Conservation (phyloP, 2,329 filamentous ascomycete genomes). For the Pestalotiopsis sp. region DNA sequence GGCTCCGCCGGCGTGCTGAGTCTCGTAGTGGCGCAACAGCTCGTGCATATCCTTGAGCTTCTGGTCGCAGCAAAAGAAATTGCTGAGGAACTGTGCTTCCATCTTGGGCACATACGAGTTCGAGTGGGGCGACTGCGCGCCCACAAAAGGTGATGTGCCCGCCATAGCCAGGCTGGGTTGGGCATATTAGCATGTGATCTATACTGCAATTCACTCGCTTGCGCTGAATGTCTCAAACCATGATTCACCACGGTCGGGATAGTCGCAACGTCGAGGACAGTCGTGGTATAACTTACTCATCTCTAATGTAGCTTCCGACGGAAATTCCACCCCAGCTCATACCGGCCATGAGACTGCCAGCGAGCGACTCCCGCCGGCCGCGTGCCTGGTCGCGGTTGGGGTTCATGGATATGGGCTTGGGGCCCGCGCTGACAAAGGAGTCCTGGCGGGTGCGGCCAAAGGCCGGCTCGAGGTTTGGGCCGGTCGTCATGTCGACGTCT, state of each 20-base stretch:
- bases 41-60: conserved; percentile 92
- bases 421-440: conserved; percentile 67
- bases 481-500: conserved; percentile 60
- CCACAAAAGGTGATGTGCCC: conserved; percentile 87
- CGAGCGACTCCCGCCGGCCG: conserved; percentile 63
- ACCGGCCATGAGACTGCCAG: conserved; percentile 71
- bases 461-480: conserved; percentile 59
- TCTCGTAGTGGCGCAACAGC: conserved; percentile 94
- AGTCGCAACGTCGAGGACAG: conserved; percentile 10
- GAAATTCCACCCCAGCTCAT: conserved; percentile 98
- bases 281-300: conserved; percentile 75
- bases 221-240: conserved; percentile 22
- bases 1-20: conserved; percentile 75
- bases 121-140: conserved; percentile 86
- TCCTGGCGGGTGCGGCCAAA: conserved; percentile 63
- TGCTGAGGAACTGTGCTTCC: conserved; percentile 96
- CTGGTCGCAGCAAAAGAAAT: conserved; percentile 93
- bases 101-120: conserved; percentile 95
- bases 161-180: conserved; percentile 83
- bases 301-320: conserved; percentile 93
- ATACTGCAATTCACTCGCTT: conserved; percentile 21
- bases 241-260: conserved; percentile 11
- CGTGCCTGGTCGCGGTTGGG: conserved; percentile 62
- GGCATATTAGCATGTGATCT: conserved; percentile 3
- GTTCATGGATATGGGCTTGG: conserved; percentile 70